Conservation (phyloP, 768 basidiomycete species). For the Collybiopsis luxurians region DNA sequence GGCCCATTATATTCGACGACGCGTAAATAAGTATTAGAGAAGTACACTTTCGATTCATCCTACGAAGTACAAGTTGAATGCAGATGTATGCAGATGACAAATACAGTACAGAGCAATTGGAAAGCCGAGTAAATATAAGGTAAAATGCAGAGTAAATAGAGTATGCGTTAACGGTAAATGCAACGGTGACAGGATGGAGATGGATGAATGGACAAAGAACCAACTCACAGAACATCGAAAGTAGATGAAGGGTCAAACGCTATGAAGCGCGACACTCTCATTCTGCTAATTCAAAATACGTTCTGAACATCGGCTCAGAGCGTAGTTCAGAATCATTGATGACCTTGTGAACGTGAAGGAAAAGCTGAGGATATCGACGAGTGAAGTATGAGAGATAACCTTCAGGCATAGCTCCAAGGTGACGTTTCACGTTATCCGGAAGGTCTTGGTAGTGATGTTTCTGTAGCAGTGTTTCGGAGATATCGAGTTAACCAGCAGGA, state of each 20-base stretch:
- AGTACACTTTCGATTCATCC: no score
- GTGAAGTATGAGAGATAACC: conserved; percentile 95
- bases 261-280: conserved; percentile 14
- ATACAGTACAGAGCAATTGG: neutral
- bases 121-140: neutral
- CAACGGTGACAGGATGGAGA: neutral
- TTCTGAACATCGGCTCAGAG: conserved; percentile 86
- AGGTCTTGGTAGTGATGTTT: conserved; percentile 63
- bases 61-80: neutral
- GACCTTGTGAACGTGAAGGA: conserved; percentile 90
- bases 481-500: neutral
- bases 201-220: no score
- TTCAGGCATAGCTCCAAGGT: conserved; percentile 87
- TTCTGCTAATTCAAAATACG: conserved; percentile 79
- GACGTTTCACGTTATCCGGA: conserved; percentile 85
- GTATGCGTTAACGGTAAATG: neutral
- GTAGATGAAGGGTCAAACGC: no score
- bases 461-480: conserved; percentile 7
- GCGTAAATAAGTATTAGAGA: no score
- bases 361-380: conserved; percentile 83
- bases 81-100: neutral
- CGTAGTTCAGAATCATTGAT: conserved; percentile 69
- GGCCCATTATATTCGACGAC: no score
- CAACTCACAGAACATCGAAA: no score
- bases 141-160: neutral